Evolutionary conservation across 2,329 filamentous ascomycete genomes (phyloP), one percentile per base, ranked within the genome.

Genomic region (Keithomyces neogunnii): DNA sequence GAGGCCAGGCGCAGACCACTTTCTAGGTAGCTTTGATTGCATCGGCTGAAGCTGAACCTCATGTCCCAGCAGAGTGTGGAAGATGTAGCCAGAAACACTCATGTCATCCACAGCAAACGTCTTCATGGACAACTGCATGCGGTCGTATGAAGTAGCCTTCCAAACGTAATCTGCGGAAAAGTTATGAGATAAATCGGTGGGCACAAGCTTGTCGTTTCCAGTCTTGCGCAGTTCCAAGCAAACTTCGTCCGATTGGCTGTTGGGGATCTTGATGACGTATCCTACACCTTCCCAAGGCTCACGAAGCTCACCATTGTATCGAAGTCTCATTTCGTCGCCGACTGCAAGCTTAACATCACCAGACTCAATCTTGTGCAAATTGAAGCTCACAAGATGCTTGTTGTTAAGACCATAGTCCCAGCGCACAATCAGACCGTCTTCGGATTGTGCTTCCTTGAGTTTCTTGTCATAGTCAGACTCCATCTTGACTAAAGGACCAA

Each of bases 101-200:
- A 95, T 88, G 69, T 99, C 93, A 60, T 99, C 92, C 44, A 97
- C 84, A 5, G 93, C 93, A 66, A 99, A 99, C 0, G 89, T 97
- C 77, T 96, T 97, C 92, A 99, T 97, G 50, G 93, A 95, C 58
- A 91, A 83, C 69, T 99, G 93, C 93, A 99, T 99, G 56, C 93
- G 91, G 64, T 99, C 93, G 66, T 99, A 99, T 0, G 92, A 97
- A 0, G 95, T 99, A 11, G 95, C 93, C 68, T 99, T 99, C 93
- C 93, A 99, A 51, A 99, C 93, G 64, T 99, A 99, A 67, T 99
- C 93, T 58, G 92, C 93, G 13, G 90, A 96, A 71, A 99, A 99
- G 69, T 96, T 96, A 71, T 95, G 89, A 0, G 92, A 96, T 69
- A 92, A 93, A 63, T 99, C 92, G 0, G 89, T 96, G 0, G 93